Evolutionary conservation across 208 protist genomes (phyloP), one percentile per base, ranked within the genome.

Genomic region (Herpetomonas muscarum): DNA sequence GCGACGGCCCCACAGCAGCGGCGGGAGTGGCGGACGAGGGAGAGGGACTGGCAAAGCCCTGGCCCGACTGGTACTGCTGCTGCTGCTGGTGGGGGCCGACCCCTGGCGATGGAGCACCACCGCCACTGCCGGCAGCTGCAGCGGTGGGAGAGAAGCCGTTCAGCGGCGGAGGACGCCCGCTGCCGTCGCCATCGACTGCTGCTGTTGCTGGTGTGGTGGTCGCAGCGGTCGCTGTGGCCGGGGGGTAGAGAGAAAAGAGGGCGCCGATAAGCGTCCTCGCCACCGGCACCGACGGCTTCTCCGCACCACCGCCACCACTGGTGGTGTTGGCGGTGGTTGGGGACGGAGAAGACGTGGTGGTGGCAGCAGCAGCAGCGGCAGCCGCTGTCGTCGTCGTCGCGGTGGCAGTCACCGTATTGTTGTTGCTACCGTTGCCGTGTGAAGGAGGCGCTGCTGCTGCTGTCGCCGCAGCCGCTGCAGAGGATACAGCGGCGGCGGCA

Each of bases 231-330:
- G 7, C 28, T 21, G 21, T 31, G 15, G 22, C 17, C 34, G 3
- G 2, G 45, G 63, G 67, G 2, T 51, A 31, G 28, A 79, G 47
- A 2, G 67, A 76, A 46, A 83, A 83, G 19, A 83, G 67, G 1
- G 70, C 71, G 15, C 50, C 24, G 32, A 67, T 59, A 47, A 83
- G 73, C 21, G 71, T 66, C 30, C 51, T 54, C 1, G 64, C 44
- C 15, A 73, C 58, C 28, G 50, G 25, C 24, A 57, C 26, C 1
- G 15, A 5, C n/a, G 46, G 57, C 47, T 44, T 58, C n/a, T 22
- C n/a, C 1, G 22, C 24, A 5, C 42, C 46, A 9, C 30, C 17
- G 19, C 7, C 17, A 17, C 22, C 24, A 45, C 10, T 42, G 32
- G 13, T 26, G 50, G n/a, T 54, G 41, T 10, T 42, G 54, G 15